Percentiles rank a stretch among this genome's conserved stretches.
Conservation (phyloP, 768 basidiomycete species). For the Porphyrellus cyaneotinctus region DNA sequence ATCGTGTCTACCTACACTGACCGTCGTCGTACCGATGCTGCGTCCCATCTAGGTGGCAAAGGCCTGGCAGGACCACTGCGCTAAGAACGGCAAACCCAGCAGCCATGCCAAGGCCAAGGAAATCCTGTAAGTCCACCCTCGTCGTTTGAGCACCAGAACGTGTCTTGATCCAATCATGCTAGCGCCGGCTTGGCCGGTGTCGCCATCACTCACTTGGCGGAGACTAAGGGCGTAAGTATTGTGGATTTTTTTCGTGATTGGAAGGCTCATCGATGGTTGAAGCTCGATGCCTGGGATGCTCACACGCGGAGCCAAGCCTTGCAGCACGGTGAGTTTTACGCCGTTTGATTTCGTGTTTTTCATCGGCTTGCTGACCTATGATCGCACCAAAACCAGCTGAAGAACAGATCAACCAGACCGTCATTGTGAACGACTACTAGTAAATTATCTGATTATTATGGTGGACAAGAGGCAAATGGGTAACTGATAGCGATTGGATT, state of each 20-base stretch:
- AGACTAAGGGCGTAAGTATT: slow-evolving; percentile 21
- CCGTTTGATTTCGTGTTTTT: not conserved
- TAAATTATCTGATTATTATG: not conserved
- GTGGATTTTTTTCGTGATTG: not conserved
- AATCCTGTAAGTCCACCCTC: slow-evolving; percentile 9
- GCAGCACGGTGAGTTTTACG: slow-evolving; percentile 1
- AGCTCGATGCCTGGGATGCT: slow-evolving; percentile 4
- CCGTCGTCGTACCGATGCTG: too few relatives aligned
- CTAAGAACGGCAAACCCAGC: slow-evolving; percentile 13
- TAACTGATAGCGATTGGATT: too few relatives aligned
- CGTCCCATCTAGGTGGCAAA: slow-evolving; percentile 12
- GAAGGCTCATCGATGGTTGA: not conserved
- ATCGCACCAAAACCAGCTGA: not conserved
- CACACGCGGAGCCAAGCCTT: not conserved
- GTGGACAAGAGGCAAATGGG: too few relatives aligned
- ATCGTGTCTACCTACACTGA: not conserved
- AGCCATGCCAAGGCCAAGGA: slow-evolving; percentile 22
- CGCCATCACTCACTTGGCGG: slow-evolving; percentile 2
- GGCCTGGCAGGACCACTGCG: slow-evolving; percentile 15
- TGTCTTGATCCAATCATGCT: not conserved
- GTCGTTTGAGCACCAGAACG: too few relatives aligned
- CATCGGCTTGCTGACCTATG: not conserved
- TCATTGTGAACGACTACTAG: not conserved
- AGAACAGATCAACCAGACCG: not conserved
- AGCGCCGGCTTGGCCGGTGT: slow-evolving; percentile 12